phyloP scores from a whole-genome alignment of 768 basidiomycete species.

The Brasilioporus rufonigricans region DNA sequence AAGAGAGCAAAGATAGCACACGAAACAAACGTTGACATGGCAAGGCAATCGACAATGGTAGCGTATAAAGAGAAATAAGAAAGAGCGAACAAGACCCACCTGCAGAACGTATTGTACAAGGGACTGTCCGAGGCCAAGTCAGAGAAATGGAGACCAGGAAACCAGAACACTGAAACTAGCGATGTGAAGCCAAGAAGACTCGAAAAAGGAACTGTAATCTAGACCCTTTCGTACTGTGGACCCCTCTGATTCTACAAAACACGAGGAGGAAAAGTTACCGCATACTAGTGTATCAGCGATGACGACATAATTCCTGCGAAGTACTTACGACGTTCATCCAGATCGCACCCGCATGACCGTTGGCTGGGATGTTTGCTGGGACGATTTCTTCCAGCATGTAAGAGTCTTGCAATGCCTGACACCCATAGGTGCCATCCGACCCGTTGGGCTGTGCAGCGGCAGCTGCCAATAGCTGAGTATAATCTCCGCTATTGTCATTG shows the following conservation, averaged over 20 bases:
- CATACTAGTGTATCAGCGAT: slow-evolving; percentile 29
- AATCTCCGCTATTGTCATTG: slow-evolving; percentile 37
- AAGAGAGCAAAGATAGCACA: slow-evolving; percentile 12
- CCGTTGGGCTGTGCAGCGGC: slow-evolving; percentile 56
- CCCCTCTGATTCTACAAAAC: slow-evolving; percentile 23
- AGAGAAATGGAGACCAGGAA: background rate
- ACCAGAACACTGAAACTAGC: slow-evolving; percentile 1
- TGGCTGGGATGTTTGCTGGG: slow-evolving; percentile 30
- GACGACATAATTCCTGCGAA: slow-evolving; percentile 28
- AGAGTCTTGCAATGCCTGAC: slow-evolving; percentile 55
- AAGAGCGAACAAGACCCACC: slow-evolving; percentile 9
- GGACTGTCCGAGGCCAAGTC: slow-evolving; percentile 14
- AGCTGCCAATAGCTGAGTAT: slow-evolving; percentile 54
- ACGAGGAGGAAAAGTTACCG: slow-evolving; percentile 1
- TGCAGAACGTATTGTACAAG: slow-evolving; percentile 22
- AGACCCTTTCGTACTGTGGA: slow-evolving; percentile 20
- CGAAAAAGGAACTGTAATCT: background rate
- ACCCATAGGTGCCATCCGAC: slow-evolving; percentile 50
- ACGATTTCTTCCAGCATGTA: slow-evolving; percentile 73
- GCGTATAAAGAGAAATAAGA: slow-evolving; percentile 36
- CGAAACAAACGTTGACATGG: slow-evolving; percentile 2
- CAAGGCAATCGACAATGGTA: background rate
- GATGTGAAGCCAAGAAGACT: slow-evolving; percentile 4
- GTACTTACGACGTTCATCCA: slow-evolving; percentile 47
- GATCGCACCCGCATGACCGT: slow-evolving; percentile 32